Percentiles rank a stretch among this genome's conserved stretches.
These are phyloP conservation scores for Mycena filopes DNA, from an alignment of 768 basidiomycete genomes.

Conservation along the genomic window DNA sequence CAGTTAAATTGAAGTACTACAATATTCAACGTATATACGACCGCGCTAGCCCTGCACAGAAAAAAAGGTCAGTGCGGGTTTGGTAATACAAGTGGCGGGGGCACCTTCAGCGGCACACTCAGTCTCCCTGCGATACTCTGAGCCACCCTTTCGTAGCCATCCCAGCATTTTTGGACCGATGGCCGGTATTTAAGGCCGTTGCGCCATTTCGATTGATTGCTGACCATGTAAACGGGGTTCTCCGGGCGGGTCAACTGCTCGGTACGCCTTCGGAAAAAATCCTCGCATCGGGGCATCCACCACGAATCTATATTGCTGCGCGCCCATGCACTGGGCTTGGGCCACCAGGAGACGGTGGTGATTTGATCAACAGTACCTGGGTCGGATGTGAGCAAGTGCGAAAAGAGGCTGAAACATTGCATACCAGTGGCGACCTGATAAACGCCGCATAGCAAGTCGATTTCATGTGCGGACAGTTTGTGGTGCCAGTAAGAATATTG, in stretches of 20 bases:
- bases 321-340: conserved; percentile 3
- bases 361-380: neutral
- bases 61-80: no score
- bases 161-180: conserved; percentile 3
- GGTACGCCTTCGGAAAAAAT: neutral
- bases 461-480: neutral
- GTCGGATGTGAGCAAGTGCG: neutral
- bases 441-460: conserved; percentile 6
- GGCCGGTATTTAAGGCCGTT: neutral
- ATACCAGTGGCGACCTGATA: conserved; percentile 10
- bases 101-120: no score
- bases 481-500: neutral
- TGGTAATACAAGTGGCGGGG: no score
- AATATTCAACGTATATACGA: no score
- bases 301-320: conserved; percentile 1
- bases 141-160: neutral
- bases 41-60: no score
- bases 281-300: conserved; percentile 9
- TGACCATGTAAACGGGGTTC: neutral
- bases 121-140: neutral
- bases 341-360: conserved; percentile 1
- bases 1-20: no score
- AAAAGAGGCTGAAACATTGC: neutral
- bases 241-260: neutral
- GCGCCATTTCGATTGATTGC: neutral